Evolutionary conservation across 345 rosid species (phyloP).

Genomic region (Garcia nutans): DNA sequence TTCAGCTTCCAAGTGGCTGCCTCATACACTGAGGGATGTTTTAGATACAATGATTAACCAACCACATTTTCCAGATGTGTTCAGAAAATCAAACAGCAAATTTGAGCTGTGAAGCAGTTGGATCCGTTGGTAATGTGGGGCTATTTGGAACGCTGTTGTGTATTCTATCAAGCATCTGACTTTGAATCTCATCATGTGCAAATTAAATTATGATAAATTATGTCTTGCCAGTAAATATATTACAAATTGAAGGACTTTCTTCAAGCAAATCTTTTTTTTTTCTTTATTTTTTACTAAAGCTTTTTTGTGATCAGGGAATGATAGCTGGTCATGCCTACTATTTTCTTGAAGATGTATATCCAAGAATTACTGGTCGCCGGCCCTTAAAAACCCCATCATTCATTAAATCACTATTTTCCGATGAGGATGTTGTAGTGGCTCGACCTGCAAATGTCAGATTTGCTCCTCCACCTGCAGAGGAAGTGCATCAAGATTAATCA

Average conservation of each 20-base stretch:
- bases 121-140: not conserved
- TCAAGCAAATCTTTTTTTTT: not conserved
- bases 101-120: not conserved
- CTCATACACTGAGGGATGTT: too few species aligned
- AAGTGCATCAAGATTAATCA: constrained; percentile 60
- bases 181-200: not conserved
- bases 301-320: constrained; percentile 70
- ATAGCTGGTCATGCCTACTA: constrained; percentile 98
- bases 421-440: constrained; percentile 76
- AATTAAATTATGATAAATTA: too few species aligned
- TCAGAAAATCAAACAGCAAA: not conserved
- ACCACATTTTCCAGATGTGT: not conserved
- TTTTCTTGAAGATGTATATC: constrained; percentile 91
- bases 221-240: not conserved
- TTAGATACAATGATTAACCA: not conserved
- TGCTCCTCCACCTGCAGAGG: constrained; percentile 69
- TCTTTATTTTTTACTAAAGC: not conserved
- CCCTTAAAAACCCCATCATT: constrained; percentile 82
- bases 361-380: constrained; percentile 72
- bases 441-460: constrained; percentile 76
- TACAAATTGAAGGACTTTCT: not conserved
- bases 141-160: not conserved
- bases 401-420: constrained; percentile 77
- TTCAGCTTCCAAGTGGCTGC: too few species aligned
- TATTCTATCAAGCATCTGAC: not conserved